Percentiles rank a stretch among this genome's conserved stretches.
phyloP scores from a whole-genome alignment of 257 asterid species.

The Leptodermis oblonga region DNA sequence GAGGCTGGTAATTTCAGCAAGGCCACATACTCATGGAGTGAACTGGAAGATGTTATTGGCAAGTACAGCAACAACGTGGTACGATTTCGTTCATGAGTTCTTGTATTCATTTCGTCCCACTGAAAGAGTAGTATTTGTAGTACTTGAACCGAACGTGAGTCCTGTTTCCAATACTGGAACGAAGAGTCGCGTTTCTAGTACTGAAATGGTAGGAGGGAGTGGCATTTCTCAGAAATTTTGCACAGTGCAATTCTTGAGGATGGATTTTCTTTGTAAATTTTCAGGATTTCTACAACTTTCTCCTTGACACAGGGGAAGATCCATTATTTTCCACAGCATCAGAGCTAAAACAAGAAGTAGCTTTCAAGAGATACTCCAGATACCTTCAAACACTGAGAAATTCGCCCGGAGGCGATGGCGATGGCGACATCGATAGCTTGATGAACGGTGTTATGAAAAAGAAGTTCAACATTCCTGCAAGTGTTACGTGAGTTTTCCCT shows the following conservation, averaged over 20 bases:
- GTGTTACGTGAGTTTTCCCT: constrained; percentile 44
- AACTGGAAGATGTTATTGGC: constrained; percentile 48
- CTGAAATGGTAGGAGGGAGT: no score
- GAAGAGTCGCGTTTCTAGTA: no score
- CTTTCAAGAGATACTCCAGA: constrained; percentile 50
- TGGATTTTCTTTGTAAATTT: background rate
- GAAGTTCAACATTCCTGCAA: constrained; percentile 68
- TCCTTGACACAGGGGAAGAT: constrained; percentile 67
- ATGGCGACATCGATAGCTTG: constrained; percentile 37
- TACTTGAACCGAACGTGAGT: background rate
- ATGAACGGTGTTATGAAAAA: constrained; percentile 75
- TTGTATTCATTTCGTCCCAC: no score
- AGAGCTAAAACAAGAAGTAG: constrained; percentile 35
- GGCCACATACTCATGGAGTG: constrained; percentile 68
- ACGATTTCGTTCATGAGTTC: no score
- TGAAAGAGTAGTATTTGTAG: no score
- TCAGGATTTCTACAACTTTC: constrained; percentile 87
- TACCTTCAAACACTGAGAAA: constrained; percentile 50
- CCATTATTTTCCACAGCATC: constrained; percentile 55
- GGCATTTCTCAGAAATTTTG: no score
- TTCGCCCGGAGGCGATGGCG: constrained; percentile 48
- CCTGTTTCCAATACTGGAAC: no score
- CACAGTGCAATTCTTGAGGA: background rate
- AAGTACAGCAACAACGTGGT: constrained; percentile 62
- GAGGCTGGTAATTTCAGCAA: constrained; percentile 43